Evolutionary conservation across 495 filamentous ascomycete genomes (phyloP), one percentile per base, ranked within the genome.

Genomic region (Hypoxylon perforatum): DNA sequence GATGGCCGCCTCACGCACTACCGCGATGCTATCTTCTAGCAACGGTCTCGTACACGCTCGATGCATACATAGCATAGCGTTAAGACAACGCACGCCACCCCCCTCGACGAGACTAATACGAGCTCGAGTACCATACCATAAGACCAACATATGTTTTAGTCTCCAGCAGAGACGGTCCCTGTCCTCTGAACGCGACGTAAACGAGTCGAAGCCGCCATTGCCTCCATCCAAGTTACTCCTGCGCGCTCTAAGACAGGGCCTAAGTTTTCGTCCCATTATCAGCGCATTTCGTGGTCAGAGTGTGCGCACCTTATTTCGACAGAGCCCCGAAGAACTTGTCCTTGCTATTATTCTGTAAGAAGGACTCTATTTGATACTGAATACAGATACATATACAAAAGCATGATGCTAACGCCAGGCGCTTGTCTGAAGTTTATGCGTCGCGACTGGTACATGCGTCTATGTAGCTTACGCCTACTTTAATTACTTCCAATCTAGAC

Each of bases 401-500:
- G n/a, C n/a, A n/a, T n/a, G 11, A 36, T 63, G 47, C 69, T 55
- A 55, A 77, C 18, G 45, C 61, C 11, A 35, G 63, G 61, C 56
- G 41, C 45, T 14, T 54, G 21, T 38, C 1, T 51, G 4, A 62
- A 79, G 80, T 18, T 44, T 82, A 7, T 57, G 57, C 25, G 84
- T 80, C 18, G 78, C 91, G 15, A 47, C 89, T 49, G 83, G 76
- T 30, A 76, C 80, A 57, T 76, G 87, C 7, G 73, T 80, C 63
- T 91, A 88, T 70, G 67, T 78, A 18, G 82, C 83, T 61, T 90
- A 89, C 69, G 69, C 89, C 55, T 92, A 94, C 80, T 76, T 87
- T 30, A 87, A 76, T 57, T 88, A 90, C 61, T 94, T 91, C 77
- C 82, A 90, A 70, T 73, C 76, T 11, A 63, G 60, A 15, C 75